These are phyloP conservation scores for Penstemon newberryi DNA, from an alignment of 257 asterid species.

Conservation along the genomic window DNA sequence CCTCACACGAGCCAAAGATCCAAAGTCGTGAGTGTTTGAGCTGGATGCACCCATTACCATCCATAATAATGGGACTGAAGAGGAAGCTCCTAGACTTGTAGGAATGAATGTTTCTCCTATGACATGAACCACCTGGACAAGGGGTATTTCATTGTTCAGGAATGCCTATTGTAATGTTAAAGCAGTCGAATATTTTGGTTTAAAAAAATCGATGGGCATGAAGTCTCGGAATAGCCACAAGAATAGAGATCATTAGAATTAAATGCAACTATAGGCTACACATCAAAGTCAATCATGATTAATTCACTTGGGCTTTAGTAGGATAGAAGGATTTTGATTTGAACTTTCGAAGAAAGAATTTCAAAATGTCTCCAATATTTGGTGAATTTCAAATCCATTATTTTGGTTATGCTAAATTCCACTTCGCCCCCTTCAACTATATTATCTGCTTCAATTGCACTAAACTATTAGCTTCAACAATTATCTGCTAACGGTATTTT, in stretches of 20 bases:
- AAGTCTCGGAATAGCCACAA: background rate
- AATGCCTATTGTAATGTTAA: background rate
- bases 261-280: background rate
- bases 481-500: too few species aligned
- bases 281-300: background rate
- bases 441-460: too few species aligned
- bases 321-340: constrained; percentile 6
- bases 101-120: constrained; percentile 73
- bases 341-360: too few species aligned
- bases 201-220: background rate
- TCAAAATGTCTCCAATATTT: too few species aligned
- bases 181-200: background rate
- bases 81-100: constrained; percentile 62
- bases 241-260: background rate
- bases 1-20: constrained; percentile 64
- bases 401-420: too few species aligned
- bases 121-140: constrained; percentile 54
- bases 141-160: background rate
- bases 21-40: constrained; percentile 32
- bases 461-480: too few species aligned
- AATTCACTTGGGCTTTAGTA: constrained; percentile 34
- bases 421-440: too few species aligned
- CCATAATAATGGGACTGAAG: constrained; percentile 60
- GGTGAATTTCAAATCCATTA: too few species aligned
- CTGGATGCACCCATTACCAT: constrained; percentile 88